Evolutionary conservation across 2,329 filamentous ascomycete species (phyloP).

Genomic region (Grosmannia huntii): DNA sequence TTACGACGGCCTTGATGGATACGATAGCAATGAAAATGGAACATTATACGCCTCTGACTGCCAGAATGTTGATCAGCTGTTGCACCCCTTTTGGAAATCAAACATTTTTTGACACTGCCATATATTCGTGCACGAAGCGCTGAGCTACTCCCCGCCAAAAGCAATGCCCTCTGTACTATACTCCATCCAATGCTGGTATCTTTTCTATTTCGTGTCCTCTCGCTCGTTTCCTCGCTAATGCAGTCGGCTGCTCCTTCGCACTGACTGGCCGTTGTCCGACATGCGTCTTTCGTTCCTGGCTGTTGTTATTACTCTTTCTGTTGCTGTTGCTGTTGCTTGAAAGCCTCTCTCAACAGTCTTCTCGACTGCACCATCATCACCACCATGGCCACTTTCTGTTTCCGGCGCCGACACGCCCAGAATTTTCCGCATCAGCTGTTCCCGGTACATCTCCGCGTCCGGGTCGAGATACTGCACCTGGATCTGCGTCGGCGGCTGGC

Average conservation of each 20-base stretch:
- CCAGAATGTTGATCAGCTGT: too few relatives aligned
- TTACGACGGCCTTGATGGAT: too few relatives aligned
- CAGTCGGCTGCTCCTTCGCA: not conserved
- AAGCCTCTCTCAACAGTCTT: too few relatives aligned
- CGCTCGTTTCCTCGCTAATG: not conserved
- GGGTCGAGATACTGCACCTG: constrained; percentile 42
- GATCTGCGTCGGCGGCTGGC: constrained; percentile 27
- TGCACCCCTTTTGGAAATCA: too few relatives aligned
- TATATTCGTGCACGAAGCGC: too few relatives aligned
- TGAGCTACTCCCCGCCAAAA: not conserved
- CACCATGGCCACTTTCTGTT: too few relatives aligned
- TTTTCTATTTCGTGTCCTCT: too few relatives aligned
- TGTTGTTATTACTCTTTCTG: not conserved
- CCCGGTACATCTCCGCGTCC: constrained; percentile 30
- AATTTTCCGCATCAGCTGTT: constrained; percentile 32
- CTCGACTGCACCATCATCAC: too few relatives aligned
- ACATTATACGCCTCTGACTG: too few relatives aligned
- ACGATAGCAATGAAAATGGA: not conserved
- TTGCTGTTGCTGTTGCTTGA: not conserved
- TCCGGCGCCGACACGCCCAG: constrained; percentile 10
- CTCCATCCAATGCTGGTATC: not conserved
- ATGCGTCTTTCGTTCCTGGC: not conserved
- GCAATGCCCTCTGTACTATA: not conserved
- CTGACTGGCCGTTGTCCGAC: not conserved
- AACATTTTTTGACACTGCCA: too few relatives aligned